Base-by-base conservation (phyloP, 2,329 filamentous ascomycete genomes). In the Thielaviopsis ethacetica region DNA sequence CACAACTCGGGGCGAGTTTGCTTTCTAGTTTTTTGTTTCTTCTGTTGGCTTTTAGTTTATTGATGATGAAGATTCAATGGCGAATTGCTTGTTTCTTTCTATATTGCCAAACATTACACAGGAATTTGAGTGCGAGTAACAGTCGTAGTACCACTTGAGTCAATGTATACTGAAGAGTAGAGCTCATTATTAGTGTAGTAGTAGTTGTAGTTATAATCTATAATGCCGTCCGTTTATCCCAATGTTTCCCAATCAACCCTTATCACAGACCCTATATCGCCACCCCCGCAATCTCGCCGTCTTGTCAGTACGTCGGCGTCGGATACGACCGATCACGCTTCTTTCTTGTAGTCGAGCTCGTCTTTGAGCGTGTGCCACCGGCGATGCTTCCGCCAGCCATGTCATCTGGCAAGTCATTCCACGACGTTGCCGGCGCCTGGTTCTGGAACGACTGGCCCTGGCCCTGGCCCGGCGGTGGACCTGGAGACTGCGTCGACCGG, bases 381-480 rank as follows among this genome's bases (percentile, higher is more conserved):
- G 63, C 66, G 1, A 67, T 62, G 51, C 70, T 68, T 47, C 69
- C 68, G 19, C 63, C 63, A 12, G 76, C 68, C 78, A 84, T 82
- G 56, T 84, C 81, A 10, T 74, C 72, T 0, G 82, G 82, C 10
- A 85, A 65, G 65, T 85, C 82, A 68, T 85, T 85, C 82, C 82
- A 85, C 66, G 84, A 82, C 30, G 70, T 79, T 21, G 79, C 76
- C 2, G 82, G 77, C 6, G 81, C 73, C 63, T 72, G 68, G 61
- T 79, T 83, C 67, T 84, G 81, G 67, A 76, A 84, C 0, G 80
- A 83, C 53, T 72, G 68, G 3, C 71, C 70, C 7, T 9, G 30
- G 30, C 71, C 70, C 17, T 17, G 38, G 15, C 67, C 51, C 2
- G 64, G 62, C 7, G 62, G 62, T 22, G 67, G 65, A 22, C 66